A percentile compares a stretch with the other conserved stretches of the same genome.
Conservation (phyloP, 1,284 basidiomycete species). For the Tilletia caries region DNA sequence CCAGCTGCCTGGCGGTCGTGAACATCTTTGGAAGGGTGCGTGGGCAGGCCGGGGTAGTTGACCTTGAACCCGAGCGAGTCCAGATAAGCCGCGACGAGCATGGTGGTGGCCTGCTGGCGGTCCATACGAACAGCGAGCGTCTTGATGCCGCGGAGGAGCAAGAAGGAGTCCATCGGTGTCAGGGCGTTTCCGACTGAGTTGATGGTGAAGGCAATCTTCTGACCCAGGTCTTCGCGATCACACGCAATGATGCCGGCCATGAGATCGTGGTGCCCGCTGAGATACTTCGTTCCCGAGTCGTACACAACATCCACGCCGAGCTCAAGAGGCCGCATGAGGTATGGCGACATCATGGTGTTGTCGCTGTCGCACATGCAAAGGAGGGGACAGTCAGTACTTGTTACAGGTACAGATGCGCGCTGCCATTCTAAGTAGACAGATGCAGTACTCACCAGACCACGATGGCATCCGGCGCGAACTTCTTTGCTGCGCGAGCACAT, state of each 20-base stretch:
- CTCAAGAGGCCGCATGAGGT: slow-evolving; percentile 90
- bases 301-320: slow-evolving; percentile 96
- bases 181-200: slow-evolving; percentile 97
- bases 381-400: neutral
- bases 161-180: slow-evolving; percentile 75
- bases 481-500: slow-evolving; percentile 42
- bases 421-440: neutral
- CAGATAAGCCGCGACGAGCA: slow-evolving; percentile 82
- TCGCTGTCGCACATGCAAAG: slow-evolving; percentile 58
- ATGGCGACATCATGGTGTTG: slow-evolving; percentile 99
- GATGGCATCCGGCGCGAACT: slow-evolving; percentile 47
- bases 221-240: slow-evolving; percentile 82
- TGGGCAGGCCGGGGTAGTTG: slow-evolving; percentile 84
- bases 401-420: neutral
- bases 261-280: slow-evolving; percentile 96
- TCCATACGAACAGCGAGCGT: slow-evolving; percentile 96
- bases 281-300: slow-evolving; percentile 96
- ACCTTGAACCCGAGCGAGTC: slow-evolving; percentile 83
- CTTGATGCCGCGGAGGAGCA: slow-evolving; percentile 91
- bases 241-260: slow-evolving; percentile 78
- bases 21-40: slow-evolving; percentile 78
- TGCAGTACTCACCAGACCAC: slow-evolving; percentile 31
- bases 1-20: slow-evolving; percentile 76
- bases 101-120: slow-evolving; percentile 79
- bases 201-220: slow-evolving; percentile 84